Conservation (phyloP, 2,329 filamentous ascomycete genomes). For the Immersiporthe knoxdaviesiana region DNA sequence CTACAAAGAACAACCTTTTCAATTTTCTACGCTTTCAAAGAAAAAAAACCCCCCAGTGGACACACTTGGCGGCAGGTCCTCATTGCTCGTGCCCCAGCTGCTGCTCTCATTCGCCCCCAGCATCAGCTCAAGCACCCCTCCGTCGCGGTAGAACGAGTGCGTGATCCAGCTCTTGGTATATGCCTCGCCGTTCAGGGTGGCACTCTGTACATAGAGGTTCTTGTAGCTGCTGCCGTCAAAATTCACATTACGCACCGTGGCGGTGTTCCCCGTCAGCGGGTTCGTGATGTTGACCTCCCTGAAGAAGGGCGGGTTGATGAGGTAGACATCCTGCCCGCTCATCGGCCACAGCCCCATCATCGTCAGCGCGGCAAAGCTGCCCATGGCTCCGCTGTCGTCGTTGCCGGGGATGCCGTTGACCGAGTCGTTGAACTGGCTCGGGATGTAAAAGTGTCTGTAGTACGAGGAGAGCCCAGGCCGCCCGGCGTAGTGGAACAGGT, state of each 20-base stretch:
- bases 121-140: slow-evolving; percentile 58
- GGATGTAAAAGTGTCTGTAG: slow-evolving; percentile 63
- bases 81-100: slow-evolving; percentile 52
- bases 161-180: slow-evolving; percentile 64
- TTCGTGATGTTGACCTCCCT: slow-evolving; percentile 55
- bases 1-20: too few relatives aligned
- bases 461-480: slow-evolving; percentile 53
- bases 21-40: too few relatives aligned
- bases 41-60: slow-evolving; percentile 22
- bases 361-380: slow-evolving; percentile 58
- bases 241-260: slow-evolving; percentile 58
- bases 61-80: slow-evolving; percentile 56
- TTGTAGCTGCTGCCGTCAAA: slow-evolving; percentile 57
- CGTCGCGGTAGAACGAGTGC: slow-evolving; percentile 62
- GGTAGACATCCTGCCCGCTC: slow-evolving; percentile 64
- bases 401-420: slow-evolving; percentile 63
- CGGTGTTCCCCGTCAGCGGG: slow-evolving; percentile 56
- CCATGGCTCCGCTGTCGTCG: slow-evolving; percentile 68
- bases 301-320: slow-evolving; percentile 67
- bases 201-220: slow-evolving; percentile 62
- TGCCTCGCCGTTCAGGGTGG: slow-evolving; percentile 55
- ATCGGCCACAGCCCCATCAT: slow-evolving; percentile 67
- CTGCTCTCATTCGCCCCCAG: slow-evolving; percentile 54
- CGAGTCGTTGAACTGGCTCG: slow-evolving; percentile 61
- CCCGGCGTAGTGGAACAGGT: slow-evolving; percentile 65